These are phyloP conservation scores for Corylus avellana DNA, from an alignment of 306 rosid genomes.

Conservation along the genomic window DNA sequence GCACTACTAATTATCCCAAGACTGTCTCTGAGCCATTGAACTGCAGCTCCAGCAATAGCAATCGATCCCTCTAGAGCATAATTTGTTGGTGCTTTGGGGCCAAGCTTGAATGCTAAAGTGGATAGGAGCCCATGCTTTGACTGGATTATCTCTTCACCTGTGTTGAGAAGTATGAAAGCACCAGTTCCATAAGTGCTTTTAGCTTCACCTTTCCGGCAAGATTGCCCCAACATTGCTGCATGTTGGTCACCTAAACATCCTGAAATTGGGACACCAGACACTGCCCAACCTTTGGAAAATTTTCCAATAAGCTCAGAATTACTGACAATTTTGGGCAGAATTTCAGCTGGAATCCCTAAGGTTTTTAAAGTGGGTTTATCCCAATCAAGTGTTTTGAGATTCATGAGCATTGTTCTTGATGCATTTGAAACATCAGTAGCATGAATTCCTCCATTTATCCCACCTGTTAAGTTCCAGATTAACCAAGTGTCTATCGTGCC, in stretches of 20 bases:
- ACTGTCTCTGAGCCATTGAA: slow-evolving; percentile 91
- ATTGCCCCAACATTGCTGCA: slow-evolving; percentile 92
- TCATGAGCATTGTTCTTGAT: slow-evolving; percentile 88
- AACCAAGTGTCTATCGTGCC: slow-evolving; percentile 92
- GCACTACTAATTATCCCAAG: slow-evolving; percentile 71
- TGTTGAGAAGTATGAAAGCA: slow-evolving; percentile 85
- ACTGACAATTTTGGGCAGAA: slow-evolving; percentile 79
- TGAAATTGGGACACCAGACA: slow-evolving; percentile 66
- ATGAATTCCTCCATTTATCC: slow-evolving; percentile 69
- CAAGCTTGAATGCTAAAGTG: slow-evolving; percentile 85
- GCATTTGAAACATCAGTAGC: slow-evolving; percentile 90
- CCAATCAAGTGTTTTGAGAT: slow-evolving; percentile 78
- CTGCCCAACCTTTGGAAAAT: slow-evolving; percentile 64
- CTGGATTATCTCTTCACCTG: slow-evolving; percentile 57
- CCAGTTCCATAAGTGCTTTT: slow-evolving; percentile 95
- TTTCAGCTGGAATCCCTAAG: slow-evolving; percentile 52
- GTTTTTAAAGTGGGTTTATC: slow-evolving; percentile 56
- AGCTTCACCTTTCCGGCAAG: slow-evolving; percentile 79
- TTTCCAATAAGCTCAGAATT: slow-evolving; percentile 82
- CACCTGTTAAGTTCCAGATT: slow-evolving; percentile 88
- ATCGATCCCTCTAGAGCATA: slow-evolving; percentile 94
- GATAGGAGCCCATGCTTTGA: slow-evolving; percentile 83
- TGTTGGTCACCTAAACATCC: slow-evolving; percentile 97
- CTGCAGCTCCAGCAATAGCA: slow-evolving; percentile 98
- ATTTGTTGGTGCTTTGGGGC: slow-evolving; percentile 56